Conservation (phyloP, 1,139 yeast genomes). For the Hanseniaspora sp. region DNA sequence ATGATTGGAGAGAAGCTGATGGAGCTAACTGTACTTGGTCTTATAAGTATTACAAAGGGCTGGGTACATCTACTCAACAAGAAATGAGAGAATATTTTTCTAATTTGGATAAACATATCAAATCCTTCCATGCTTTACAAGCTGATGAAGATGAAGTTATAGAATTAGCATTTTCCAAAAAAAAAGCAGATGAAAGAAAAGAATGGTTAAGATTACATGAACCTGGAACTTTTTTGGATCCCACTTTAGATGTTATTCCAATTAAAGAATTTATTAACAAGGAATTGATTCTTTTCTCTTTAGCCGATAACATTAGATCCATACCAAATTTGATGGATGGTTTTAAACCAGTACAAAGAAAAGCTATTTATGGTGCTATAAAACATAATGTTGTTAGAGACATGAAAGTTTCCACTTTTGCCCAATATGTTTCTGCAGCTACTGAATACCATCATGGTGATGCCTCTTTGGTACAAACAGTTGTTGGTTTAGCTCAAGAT, state of each 20-base stretch:
- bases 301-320: constrained; percentile 94
- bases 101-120: constrained; percentile 75
- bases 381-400: constrained; percentile 67
- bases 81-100: constrained; percentile 89
- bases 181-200: constrained; percentile 93
- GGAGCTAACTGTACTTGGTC: constrained; percentile 73
- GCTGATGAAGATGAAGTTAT: constrained; percentile 71
- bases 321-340: constrained; percentile 94
- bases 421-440: constrained; percentile 79
- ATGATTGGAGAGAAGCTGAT: constrained; percentile 79
- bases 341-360: constrained; percentile 93
- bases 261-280: constrained; percentile 90
- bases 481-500: constrained; percentile 88
- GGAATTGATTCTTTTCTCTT: constrained; percentile 84
- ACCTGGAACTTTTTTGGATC: constrained; percentile 90
- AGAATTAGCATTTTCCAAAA: constrained; percentile 89
- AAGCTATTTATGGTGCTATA: constrained; percentile 79
- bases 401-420: constrained; percentile 82
- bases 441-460: constrained; percentile 98
- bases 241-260: constrained; percentile 65
- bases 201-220: constrained; percentile 85
- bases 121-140: constrained; percentile 70
- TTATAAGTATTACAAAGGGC: constrained; percentile 94
- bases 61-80: constrained; percentile 76
- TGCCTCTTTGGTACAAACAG: constrained; percentile 72